A percentile compares a stretch with the other conserved stretches of the same genome.
These are phyloP conservation scores for Cadophora malorum DNA, from an alignment of 2,329 filamentous ascomycete genomes.

Conservation along the genomic window DNA sequence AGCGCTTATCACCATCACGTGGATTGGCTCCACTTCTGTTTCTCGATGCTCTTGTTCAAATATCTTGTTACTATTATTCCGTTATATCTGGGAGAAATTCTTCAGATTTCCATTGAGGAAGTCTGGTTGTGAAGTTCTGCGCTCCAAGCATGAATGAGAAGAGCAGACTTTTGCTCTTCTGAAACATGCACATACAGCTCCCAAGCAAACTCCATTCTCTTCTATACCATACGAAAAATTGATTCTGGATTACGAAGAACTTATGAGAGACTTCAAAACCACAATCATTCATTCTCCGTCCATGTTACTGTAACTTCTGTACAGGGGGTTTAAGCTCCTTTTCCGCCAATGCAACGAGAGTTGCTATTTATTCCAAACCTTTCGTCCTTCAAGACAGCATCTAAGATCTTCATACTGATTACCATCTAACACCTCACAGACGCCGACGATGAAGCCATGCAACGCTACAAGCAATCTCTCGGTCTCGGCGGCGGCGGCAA, in stretches of 20 bases:
- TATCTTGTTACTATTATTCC: not conserved
- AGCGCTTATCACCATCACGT: slow-evolving; percentile 15
- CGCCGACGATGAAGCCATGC: slow-evolving; percentile 84
- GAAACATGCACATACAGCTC: slow-evolving; percentile 4
- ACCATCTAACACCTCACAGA: slow-evolving; percentile 36
- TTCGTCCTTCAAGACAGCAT: not conserved
- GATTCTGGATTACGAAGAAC: not conserved
- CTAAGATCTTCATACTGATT: not conserved
- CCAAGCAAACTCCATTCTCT: not conserved
- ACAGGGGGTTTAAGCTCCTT: not conserved
- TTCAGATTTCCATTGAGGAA: no score
- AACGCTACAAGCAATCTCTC: slow-evolving; percentile 96
- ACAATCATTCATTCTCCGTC: not conserved
- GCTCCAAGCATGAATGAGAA: not conserved
- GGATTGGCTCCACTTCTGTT: not conserved
- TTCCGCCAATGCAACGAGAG: not conserved
- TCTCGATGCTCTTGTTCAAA: not conserved
- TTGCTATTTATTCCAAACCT: not conserved
- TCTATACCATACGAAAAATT: not conserved
- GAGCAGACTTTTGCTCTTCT: not conserved
- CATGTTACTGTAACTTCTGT: not conserved
- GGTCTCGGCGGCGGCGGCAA: slow-evolving; percentile 77
- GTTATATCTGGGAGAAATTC: no score
- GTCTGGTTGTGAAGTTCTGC: not conserved
- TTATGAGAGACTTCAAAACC: not conserved